These are phyloP conservation scores for Globisporangium ultimum DNA, from an alignment of 352 stramenopile genomes.

Conservation along the genomic window DNA sequence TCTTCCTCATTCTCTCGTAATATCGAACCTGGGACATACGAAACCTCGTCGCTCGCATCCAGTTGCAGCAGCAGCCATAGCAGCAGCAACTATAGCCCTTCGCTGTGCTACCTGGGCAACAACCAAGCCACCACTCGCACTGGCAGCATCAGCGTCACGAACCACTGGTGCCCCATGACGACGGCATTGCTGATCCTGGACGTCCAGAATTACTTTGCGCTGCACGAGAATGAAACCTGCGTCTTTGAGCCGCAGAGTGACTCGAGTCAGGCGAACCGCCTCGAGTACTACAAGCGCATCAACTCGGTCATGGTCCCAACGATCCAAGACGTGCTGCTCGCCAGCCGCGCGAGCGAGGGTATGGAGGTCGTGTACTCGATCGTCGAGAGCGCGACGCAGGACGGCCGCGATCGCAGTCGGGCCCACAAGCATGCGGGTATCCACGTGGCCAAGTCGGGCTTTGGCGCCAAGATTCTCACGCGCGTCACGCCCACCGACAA, in stretches of 20 bases:
- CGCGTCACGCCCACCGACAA: constrained; percentile 40
- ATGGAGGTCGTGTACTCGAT: constrained; percentile 89
- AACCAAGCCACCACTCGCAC: constrained; percentile 13
- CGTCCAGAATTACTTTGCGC: constrained; percentile 67
- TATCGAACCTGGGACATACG: constrained; percentile 1
- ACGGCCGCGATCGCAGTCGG: constrained; percentile 79
- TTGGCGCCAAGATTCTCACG: constrained; percentile 65
- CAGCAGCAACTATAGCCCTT: constrained; percentile 5
- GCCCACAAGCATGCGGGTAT: constrained; percentile 88
- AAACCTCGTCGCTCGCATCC: constrained; percentile 1
- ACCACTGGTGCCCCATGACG: constrained; percentile 63
- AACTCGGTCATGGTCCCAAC: constrained; percentile 49
- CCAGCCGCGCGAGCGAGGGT: constrained; percentile 41
- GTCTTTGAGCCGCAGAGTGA: constrained; percentile 9
- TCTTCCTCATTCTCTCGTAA: not conserved
- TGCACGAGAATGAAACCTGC: constrained; percentile 24
- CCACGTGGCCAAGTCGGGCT: constrained; percentile 60
- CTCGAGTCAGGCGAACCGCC: constrained; percentile 4
- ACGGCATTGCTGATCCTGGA: constrained; percentile 64
- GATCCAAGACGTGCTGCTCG: constrained; percentile 57
- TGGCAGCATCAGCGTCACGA: constrained; percentile 17
- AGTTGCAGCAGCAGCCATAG: not conserved
- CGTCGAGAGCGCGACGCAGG: constrained; percentile 82
- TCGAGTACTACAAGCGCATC: constrained; percentile 46
- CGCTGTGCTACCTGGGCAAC: constrained; percentile 8